phyloP scores from a whole-genome alignment of 805 yeast species.

The Candida golubevii region DNA sequence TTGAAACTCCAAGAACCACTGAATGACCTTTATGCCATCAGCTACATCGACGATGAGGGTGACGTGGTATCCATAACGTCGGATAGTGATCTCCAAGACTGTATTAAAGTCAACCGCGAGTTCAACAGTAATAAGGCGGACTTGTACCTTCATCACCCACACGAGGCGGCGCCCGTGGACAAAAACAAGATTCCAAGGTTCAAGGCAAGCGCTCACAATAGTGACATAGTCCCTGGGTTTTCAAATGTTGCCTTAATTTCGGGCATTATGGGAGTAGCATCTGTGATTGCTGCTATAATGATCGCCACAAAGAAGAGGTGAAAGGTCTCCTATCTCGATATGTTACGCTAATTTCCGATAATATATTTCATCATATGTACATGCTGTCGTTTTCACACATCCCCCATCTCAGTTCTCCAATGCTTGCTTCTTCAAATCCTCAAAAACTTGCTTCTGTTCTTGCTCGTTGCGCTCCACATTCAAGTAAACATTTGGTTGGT shows the following conservation, averaged over 20 bases:
- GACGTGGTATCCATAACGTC: slow-evolving; percentile 75
- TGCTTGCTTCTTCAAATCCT: slow-evolving; percentile 46
- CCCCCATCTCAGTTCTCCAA: slow-evolving; percentile 1
- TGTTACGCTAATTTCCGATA: neutral
- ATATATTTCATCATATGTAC: slow-evolving; percentile 4
- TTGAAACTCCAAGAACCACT: slow-evolving; percentile 19
- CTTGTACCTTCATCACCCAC: slow-evolving; percentile 53
- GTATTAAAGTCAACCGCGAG: slow-evolving; percentile 53
- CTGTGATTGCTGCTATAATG: slow-evolving; percentile 34
- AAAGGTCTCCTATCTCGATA: neutral
- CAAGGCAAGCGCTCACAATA: neutral
- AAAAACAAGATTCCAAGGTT: slow-evolving; percentile 19
- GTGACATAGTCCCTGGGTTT: slow-evolving; percentile 43
- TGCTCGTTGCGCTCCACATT: slow-evolving; percentile 46
- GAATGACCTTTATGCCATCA: slow-evolving; percentile 51
- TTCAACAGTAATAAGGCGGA: slow-evolving; percentile 61
- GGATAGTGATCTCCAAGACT: slow-evolving; percentile 68
- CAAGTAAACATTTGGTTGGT: slow-evolving; percentile 50
- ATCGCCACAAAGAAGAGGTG: slow-evolving; percentile 29
- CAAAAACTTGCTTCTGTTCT: slow-evolving; percentile 43
- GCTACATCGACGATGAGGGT: slow-evolving; percentile 80
- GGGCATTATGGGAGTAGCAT: slow-evolving; percentile 54
- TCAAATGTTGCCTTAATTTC: slow-evolving; percentile 61
- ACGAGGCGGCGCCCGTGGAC: slow-evolving; percentile 9
- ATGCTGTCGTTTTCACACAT: slow-evolving; percentile 2